Evolutionary conservation across 257 asterid genomes (phyloP), one percentile per base, ranked within the genome.

Genomic region (Solanum pimpinellifolium): DNA sequence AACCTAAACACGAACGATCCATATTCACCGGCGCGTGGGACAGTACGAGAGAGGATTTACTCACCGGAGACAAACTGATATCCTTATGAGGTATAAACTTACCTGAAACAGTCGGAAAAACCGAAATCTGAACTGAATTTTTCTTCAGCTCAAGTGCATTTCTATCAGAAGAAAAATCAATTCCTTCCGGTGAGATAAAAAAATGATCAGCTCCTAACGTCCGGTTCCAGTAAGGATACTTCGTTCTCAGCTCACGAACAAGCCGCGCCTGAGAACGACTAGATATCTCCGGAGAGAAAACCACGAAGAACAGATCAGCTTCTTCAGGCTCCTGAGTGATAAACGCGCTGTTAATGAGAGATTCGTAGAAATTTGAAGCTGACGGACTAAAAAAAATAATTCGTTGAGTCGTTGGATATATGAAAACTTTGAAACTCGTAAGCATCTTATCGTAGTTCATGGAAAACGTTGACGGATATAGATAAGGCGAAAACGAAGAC

Each of bases 181-280:
- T 91, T 14, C 99, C 99, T 31, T 90, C 49, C 6, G 95, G 93
- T 0, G 98, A 94, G 6, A 93, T 1, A 46, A 93, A 95, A 91
- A 97, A 94, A 68, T 97, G 98, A 86, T 97, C 99, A 60, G 99
- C 98, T 20, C 99, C 99, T n/a, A 97, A 94, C 21, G 98, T 93
- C 9, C 96, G 95, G 44, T 97, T 93, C 99, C 99, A 97, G 88
- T 88, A 95, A 52, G 98, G 96, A 69, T 66, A 83, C 35, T n/a
- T 78, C 73, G 49, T 88, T 60, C 99, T 86, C 83, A 97, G 88
- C 27, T 95, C 91, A 66, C 90, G 90, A 39, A 97, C 90, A 3
- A 94, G 86, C 44, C 98, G 99, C 68, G 90, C 92, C 69, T 92
- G 25, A 16, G 98, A 87, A 89, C 98, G 99, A 85, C 89, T 85